These are phyloP conservation scores for Penicillium waksmanii DNA, from an alignment of 495 filamentous ascomycete genomes.

Conservation along the genomic window DNA sequence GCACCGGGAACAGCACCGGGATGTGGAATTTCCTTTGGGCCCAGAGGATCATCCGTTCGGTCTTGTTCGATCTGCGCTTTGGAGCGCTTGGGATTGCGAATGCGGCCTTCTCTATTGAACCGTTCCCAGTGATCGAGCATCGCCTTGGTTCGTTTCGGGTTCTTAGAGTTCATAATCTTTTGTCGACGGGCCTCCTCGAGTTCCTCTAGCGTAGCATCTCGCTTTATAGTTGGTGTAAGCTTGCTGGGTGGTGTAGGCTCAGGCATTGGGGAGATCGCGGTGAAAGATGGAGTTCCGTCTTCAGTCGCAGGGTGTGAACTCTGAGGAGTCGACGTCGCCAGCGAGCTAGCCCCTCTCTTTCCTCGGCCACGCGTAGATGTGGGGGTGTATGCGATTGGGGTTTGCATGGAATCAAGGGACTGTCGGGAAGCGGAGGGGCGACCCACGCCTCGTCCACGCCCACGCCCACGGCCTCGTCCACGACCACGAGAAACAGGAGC, in stretches of 20 bases:
- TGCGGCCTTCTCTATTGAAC: conserved; percentile 48
- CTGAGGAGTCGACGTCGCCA: conserved; percentile 11
- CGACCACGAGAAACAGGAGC: conserved; percentile 49
- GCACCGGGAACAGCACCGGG: background rate
- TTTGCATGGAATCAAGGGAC: conserved; percentile 13
- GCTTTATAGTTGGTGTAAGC: conserved; percentile 12
- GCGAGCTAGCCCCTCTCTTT: conserved; percentile 26
- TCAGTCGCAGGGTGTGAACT: conserved; percentile 1
- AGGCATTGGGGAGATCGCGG: conserved; percentile 18
- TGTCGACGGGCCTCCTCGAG: conserved; percentile 39
- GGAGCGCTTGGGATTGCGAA: conserved; percentile 51
- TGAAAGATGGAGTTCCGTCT: conserved; percentile 13
- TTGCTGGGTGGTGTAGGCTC: conserved; percentile 11
- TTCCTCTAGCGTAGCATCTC: conserved; percentile 29
- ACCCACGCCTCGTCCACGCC: conserved; percentile 14
- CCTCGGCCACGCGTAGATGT: conserved; percentile 30
- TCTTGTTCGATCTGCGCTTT: conserved; percentile 52
- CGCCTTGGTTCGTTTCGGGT: conserved; percentile 51
- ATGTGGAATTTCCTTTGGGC: conserved; percentile 18
- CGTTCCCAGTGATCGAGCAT: conserved; percentile 55
- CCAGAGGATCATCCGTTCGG: conserved; percentile 31
- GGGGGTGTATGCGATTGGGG: conserved; percentile 11
- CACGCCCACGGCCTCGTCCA: conserved; percentile 56
- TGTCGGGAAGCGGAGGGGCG: conserved; percentile 4
- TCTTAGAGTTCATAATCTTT: conserved; percentile 52